Percentiles rank a stretch among this genome's conserved stretches.
Conservation (phyloP, 441 rosid species). For the Macaranga tanarius region DNA sequence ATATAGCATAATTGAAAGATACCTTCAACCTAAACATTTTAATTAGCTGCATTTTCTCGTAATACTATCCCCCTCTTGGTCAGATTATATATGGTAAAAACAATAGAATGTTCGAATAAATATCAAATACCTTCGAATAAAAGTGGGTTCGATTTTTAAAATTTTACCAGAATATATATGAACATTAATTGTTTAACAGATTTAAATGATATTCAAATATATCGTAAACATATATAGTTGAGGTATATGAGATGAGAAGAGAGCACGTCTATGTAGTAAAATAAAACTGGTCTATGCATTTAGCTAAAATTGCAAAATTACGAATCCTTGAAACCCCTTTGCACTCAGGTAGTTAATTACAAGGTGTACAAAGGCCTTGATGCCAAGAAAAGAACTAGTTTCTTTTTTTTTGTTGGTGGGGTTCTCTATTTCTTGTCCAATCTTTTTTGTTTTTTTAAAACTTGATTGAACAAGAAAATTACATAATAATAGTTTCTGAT, state of each 20-base stretch:
- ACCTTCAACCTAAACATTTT: background rate
- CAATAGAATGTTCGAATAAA: too few relatives aligned
- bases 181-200: too few relatives aligned
- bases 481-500: slow-evolving; percentile 10
- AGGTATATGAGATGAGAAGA: too few relatives aligned
- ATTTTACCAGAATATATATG: too few relatives aligned
- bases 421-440: slow-evolving; percentile 9
- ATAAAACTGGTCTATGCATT: slow-evolving; percentile 11
- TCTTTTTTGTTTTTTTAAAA: background rate
- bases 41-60: background rate
- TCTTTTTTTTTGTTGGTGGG: background rate
- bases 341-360: slow-evolving; percentile 30
- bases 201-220: too few relatives aligned
- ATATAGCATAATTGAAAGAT: background rate
- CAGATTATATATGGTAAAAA: too few relatives aligned
- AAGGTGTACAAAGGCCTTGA: slow-evolving; percentile 34
- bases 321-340: slow-evolving; percentile 25
- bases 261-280: too few relatives aligned
- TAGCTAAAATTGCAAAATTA: slow-evolving; percentile 14
- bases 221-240: too few relatives aligned
- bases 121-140: background rate
- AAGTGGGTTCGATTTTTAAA: too few relatives aligned
- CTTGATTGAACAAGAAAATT: slow-evolving; percentile 29
- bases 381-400: background rate
- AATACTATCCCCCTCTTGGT: background rate